Evolutionary conservation across 164 flowering plant genomes (phyloP), one percentile per base, ranked within the genome.

Genomic region (Vitis rotundifolia): DNA sequence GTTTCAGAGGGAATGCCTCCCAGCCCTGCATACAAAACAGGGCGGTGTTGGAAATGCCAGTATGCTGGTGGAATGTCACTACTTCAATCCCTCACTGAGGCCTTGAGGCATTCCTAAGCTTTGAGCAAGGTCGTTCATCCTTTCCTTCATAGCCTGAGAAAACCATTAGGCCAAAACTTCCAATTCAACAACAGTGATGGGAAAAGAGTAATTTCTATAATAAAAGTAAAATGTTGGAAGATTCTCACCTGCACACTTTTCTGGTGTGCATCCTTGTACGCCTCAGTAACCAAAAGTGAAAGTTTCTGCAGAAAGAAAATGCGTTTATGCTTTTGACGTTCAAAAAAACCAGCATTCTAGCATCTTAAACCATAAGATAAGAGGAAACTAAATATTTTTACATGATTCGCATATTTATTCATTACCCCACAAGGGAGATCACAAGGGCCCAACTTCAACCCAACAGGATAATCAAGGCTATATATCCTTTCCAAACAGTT

Each of bases 61-160:
- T 12, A 26, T 11, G 9, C 2, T 11, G 37, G 44, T 3, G 9
- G 15, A 44, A 3, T 31, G 47, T 59, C 60, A 60, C 76, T 68
- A 73, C 77, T 89, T 87, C 18, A 86, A 79, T 54, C 88, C 89
- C 3, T 91, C 98, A 14, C 88, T 68, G 5, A 86, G 76, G 59
- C 93, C 96, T 18, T 78, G 96, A 22, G 98, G 97, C 97, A 94
- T 88, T 69, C 98, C 98, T 66, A 91, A 81, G 80, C 97, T 94
- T 76, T 90, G 92, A 3, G 97, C 98, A 79, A 94, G 98, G 78
- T 91, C 84, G 70, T 79, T 86, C 98, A 94, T 94, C 67, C 94
- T 87, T 73, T 89, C 96, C 75, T 94, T 94, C 97, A 94, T 92
- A 19, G 98, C 98, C 98, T 94, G 84, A 62, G 16, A 70, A 53